Evolutionary conservation across 108 stramenopile genomes (phyloP).

Genomic region (Nitzschia sp.): DNA sequence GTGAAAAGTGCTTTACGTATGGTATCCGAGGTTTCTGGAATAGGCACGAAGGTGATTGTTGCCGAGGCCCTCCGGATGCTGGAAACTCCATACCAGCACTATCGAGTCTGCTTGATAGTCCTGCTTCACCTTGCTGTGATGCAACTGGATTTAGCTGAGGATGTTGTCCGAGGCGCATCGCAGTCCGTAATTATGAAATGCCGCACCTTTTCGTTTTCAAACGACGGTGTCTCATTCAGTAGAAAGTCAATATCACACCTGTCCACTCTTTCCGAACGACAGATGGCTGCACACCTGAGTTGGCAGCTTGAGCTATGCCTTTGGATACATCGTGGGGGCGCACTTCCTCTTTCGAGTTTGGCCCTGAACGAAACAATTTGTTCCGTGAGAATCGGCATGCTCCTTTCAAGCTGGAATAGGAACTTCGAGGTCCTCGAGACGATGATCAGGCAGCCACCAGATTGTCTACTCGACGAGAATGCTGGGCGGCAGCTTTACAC

Average conservation of each 20-base stretch:
- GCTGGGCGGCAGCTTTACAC: conserved; percentile 74
- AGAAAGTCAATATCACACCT: conserved; percentile 34
- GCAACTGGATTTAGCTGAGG: conserved; percentile 68
- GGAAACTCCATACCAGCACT: conserved; percentile 22
- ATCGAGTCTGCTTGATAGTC: conserved; percentile 57
- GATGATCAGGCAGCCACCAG: conserved; percentile 71
- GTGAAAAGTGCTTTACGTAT: conserved; percentile 31
- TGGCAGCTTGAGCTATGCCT: conserved; percentile 85
- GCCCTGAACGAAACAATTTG: conserved; percentile 73
- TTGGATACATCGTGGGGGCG: conserved; percentile 82
- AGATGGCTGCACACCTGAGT: conserved; percentile 47
- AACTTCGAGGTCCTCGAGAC: conserved; percentile 66
- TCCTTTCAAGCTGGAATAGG: conserved; percentile 67
- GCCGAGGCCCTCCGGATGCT: conserved; percentile 49
- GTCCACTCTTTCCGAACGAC: conserved; percentile 50
- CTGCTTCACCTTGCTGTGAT: conserved; percentile 52
- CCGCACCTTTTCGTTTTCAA: conserved; percentile 50
- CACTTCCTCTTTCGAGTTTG: conserved; percentile 56
- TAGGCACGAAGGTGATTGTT: conserved; percentile 42
- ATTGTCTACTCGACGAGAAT: conserved; percentile 69
- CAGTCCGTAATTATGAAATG: conserved; percentile 43
- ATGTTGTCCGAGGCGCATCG: conserved; percentile 63
- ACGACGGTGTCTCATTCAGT: conserved; percentile 45
- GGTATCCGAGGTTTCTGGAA: conserved; percentile 34
- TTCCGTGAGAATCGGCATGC: conserved; percentile 67